These are phyloP conservation scores for Phytophthora europaea DNA, from an alignment of 352 stramenopile genomes.

Conservation along the genomic window DNA sequence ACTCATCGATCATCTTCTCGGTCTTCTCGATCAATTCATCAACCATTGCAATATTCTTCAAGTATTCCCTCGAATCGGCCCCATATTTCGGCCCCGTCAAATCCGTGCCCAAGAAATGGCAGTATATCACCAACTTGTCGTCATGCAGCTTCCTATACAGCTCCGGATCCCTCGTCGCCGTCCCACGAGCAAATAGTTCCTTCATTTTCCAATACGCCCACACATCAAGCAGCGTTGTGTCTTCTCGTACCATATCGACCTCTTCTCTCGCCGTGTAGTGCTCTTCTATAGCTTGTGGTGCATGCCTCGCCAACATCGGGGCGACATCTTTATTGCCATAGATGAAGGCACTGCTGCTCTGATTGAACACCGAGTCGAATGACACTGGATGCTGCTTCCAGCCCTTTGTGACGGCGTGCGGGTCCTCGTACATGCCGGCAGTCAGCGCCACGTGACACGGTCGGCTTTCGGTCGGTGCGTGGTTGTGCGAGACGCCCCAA, in stretches of 20 bases:
- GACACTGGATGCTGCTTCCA: conserved; percentile 88
- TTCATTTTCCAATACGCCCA: conserved; percentile 73
- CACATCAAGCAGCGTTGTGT: conserved; percentile 77
- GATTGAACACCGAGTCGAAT: conserved; percentile 90
- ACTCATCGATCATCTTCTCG: conserved; percentile 64
- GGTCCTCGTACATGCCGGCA: conserved; percentile 89
- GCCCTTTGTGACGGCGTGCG: conserved; percentile 80
- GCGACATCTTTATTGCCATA: conserved; percentile 87
- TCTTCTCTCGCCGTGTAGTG: conserved; percentile 79
- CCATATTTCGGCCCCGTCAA: conserved; percentile 83
- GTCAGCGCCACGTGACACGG: conserved; percentile 87
- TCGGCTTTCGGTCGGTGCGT: conserved; percentile 83
- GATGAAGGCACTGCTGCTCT: conserved; percentile 74
- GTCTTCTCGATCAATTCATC: conserved; percentile 80
- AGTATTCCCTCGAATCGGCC: conserved; percentile 72
- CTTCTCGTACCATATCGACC: conserved; percentile 72
- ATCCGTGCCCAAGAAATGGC: conserved; percentile 85
- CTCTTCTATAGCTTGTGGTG: conserved; percentile 65
- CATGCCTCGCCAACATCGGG: conserved; percentile 79
- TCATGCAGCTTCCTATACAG: conserved; percentile 57
- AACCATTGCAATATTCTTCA: conserved; percentile 83
- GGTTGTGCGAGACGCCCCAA: conserved; percentile 88
- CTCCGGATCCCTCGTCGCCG: conserved; percentile 26
- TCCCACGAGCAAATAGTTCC: conserved; percentile 55
- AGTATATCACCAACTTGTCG: conserved; percentile 80